Evolutionary conservation across 1,284 basidiomycete species (phyloP).

Genomic region (Leccinum ambiguum): DNA sequence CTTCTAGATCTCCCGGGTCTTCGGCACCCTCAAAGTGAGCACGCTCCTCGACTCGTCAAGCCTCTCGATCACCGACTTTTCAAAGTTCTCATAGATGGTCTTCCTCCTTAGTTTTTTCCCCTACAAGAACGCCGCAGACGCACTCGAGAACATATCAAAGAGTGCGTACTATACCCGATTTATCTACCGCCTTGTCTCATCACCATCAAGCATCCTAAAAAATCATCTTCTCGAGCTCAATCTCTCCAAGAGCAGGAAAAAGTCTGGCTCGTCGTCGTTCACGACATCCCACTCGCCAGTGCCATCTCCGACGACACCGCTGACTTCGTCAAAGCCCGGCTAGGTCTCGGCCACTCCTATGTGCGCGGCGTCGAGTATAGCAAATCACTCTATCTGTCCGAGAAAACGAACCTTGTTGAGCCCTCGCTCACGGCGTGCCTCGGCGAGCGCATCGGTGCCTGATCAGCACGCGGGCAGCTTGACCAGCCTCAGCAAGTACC

Average conservation of each 20-base stretch:
- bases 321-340: conserved; percentile 91
- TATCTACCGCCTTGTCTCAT: background rate
- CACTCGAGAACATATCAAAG: conserved; percentile 96
- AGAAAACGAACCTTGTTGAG: too few relatives aligned
- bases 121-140: conserved; percentile 94
- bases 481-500: too few relatives aligned
- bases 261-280: conserved; percentile 79
- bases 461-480: too few relatives aligned
- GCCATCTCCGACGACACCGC: conserved; percentile 81
- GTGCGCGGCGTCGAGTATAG: too few relatives aligned
- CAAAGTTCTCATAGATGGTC: conserved; percentile 90
- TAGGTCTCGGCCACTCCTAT: conserved; percentile 97
- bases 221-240: conserved; percentile 91
- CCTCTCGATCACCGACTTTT: conserved; percentile 76
- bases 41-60: background rate
- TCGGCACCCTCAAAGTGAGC: background rate
- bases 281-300: conserved; percentile 78
- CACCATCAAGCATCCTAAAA: conserved; percentile 72
- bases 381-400: too few relatives aligned
- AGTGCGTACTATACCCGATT: conserved; percentile 47
- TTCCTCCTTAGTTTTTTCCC: conserved; percentile 89
- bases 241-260: conserved; percentile 70
- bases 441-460: too few relatives aligned
- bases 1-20: background rate
- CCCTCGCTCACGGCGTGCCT: too few relatives aligned